phyloP scores from a whole-genome alignment of 768 basidiomycete species.

The Mycena indigotica region DNA sequence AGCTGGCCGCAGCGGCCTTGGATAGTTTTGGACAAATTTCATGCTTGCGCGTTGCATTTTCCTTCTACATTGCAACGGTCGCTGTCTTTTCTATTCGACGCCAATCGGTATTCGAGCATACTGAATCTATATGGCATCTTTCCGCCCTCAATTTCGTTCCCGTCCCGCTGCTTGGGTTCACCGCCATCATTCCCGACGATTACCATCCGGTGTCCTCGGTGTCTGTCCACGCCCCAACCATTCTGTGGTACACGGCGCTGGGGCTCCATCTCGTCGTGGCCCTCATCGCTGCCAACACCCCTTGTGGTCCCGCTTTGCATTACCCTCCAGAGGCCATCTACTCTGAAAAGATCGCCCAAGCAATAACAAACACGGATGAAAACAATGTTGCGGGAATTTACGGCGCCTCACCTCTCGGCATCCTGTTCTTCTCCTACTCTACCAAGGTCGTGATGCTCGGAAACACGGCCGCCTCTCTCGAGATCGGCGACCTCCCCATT shows the following conservation, averaged over 20 bases:
- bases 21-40: conserved; percentile 39
- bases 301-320: conserved; percentile 72
- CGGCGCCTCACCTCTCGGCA: conserved; percentile 57
- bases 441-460: conserved; percentile 87
- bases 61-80: conserved; percentile 61
- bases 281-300: conserved; percentile 49
- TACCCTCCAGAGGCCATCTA: conserved; percentile 74
- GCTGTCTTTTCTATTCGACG: conserved; percentile 53
- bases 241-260: conserved; percentile 56
- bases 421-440: conserved; percentile 79
- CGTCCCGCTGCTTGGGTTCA: conserved; percentile 41
- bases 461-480: conserved; percentile 67
- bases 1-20: conserved; percentile 61
- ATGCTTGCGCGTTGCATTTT: conserved; percentile 50
- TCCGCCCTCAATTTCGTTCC: conserved; percentile 57
- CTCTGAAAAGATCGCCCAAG: conserved; percentile 63
- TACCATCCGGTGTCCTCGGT: conserved; percentile 30
- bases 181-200: conserved; percentile 57
- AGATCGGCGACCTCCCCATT: conserved; percentile 87
- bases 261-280: conserved; percentile 37
- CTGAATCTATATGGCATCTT: conserved; percentile 61
- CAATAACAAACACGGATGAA: conserved; percentile 57
- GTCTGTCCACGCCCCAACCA: conserved; percentile 5
- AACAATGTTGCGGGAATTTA: conserved; percentile 74
- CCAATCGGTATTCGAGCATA: conserved; percentile 41